Base-by-base conservation (phyloP, 2,329 filamentous ascomycete genomes). In the Hypoxylon sp. region DNA sequence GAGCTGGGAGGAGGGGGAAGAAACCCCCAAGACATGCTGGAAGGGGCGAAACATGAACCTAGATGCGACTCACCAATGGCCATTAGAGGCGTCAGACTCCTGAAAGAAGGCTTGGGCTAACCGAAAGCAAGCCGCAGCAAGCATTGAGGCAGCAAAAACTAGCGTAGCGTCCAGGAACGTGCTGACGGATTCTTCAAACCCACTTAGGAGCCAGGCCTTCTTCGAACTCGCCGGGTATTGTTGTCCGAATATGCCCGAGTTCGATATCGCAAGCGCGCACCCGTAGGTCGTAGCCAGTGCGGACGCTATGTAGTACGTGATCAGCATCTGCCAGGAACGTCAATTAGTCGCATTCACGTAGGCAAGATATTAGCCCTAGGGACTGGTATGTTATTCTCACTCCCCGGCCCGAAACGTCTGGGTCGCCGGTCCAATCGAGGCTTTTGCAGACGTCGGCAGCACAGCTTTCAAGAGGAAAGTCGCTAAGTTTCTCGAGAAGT, bases 111-210 rank as follows among this genome's bases (percentile, higher is more conserved):
- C 65, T 65, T 32, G 65, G 5, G 9, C 56, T 63, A 19, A 41
- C 49, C 73, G 72, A 23, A 74, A 72, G 14, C 61, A 51, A 19
- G 64, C 65, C 13, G 69, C 67, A 23, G 46, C 65, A n/a, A 72
- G 59, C 69, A 72, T 74, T 5, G 72, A 55, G 28, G 72, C 60
- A 14, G 67, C 28, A 46, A 74, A 74, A 6, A 75, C 17, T 11
- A 73, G 60, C n/a, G 65, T 59, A 0, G 72, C 60, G 53, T 65
- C 62, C 17, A 65, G 17, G 11, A 65, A 65, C 14, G 53, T 46
- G 34, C 57, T 65, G 32, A 67, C 30, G 5, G 71, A 73, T 30
- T 71, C 63, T 17, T 61, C 58, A 67, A 73, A 34, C 21, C 60
- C 45, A n/a, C 32, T 21, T 55, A 55, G 6, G 53, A 53, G 17